Base-by-base conservation (phyloP, 2,329 filamentous ascomycete genomes). In the Claviceps monticola region DNA sequence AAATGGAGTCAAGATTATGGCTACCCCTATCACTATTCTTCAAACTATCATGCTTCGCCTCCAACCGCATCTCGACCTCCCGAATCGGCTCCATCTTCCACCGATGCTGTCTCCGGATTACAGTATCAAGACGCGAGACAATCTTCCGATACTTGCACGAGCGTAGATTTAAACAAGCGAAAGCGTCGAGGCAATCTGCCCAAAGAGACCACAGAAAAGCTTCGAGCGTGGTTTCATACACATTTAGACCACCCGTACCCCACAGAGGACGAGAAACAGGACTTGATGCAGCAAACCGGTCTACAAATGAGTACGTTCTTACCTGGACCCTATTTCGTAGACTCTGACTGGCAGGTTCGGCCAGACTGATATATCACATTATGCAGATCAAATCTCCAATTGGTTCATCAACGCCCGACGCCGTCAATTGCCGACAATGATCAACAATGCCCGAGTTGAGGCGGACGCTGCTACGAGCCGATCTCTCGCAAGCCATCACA, bases 221-320 rank as follows among this genome's bases (percentile, higher is more conserved):
- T 95, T 42, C 80, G 86, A 51, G 73, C 79, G 0, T 95, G 89
- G 89, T 90, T 94, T 57, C 68, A 82, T 49, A 74, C 75, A n/a
- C 85, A 93, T 65, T 67, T 89, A 7, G 74, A 82, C 54, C 88
- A 93, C 61, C 88, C 88, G 0, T 95, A 95, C 63, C 88, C 88
- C 1, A 89, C 82, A 4, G 87, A 94, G 65, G 87, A 94, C 56
- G 85, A 94, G 69, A 94, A 95, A 67, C 80, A 90, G 62, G 79
- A 86, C 54, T 74, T 95, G 47, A 88, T 89, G 75, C 76, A 77
- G 46, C 74, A 81, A 61, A 95, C 88, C 1, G 82, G 82, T 1
- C 71, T 95, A 29, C 84, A 86, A 51, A 83, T 94, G 71, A 90
- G 84, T 80, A 74, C 72, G 81, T 78, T 63, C 58, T 47, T 53